Evolutionary conservation across 1,284 basidiomycete genomes (phyloP).

Genomic region (Phellopilus nigrolimitatus): DNA sequence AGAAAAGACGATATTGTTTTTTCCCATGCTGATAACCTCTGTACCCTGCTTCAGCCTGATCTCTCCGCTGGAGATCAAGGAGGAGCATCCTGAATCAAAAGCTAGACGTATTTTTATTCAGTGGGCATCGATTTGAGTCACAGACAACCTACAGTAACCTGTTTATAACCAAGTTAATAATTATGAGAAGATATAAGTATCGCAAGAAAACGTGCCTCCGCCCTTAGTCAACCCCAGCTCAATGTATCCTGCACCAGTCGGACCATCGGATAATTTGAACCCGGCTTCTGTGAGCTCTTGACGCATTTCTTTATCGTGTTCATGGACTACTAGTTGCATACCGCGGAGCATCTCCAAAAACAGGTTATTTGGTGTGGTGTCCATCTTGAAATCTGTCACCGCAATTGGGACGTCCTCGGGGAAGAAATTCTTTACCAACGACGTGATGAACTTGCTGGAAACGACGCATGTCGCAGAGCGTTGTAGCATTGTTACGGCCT

Average conservation of each 20-base stretch:
- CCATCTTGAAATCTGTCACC: constrained; percentile 41
- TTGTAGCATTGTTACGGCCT: constrained; percentile 36
- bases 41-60: constrained; percentile 30
- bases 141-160: constrained; percentile 8
- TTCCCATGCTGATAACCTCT: constrained; percentile 27
- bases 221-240: constrained; percentile 27
- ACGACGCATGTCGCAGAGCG: constrained; percentile 32
- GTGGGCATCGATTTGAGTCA: background rate
- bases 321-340: constrained; percentile 30
- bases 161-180: constrained; percentile 7
- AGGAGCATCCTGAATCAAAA: constrained; percentile 38
- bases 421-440: constrained; percentile 30
- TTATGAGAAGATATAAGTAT: background rate
- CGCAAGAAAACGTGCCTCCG: constrained; percentile 26
- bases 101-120: constrained; percentile 21
- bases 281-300: constrained; percentile 35
- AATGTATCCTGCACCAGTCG: constrained; percentile 27
- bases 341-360: constrained; percentile 25
- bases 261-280: constrained; percentile 33
- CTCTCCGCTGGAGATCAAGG: constrained; percentile 28
- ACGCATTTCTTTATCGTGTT: constrained; percentile 32
- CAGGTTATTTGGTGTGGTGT: constrained; percentile 35
- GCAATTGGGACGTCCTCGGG: constrained; percentile 36
- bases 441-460: constrained; percentile 27
- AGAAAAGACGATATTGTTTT: constrained; percentile 28